phyloP scores from a whole-genome alignment of 2,329 filamentous ascomycete genomes.

The Eutypa lata region DNA sequence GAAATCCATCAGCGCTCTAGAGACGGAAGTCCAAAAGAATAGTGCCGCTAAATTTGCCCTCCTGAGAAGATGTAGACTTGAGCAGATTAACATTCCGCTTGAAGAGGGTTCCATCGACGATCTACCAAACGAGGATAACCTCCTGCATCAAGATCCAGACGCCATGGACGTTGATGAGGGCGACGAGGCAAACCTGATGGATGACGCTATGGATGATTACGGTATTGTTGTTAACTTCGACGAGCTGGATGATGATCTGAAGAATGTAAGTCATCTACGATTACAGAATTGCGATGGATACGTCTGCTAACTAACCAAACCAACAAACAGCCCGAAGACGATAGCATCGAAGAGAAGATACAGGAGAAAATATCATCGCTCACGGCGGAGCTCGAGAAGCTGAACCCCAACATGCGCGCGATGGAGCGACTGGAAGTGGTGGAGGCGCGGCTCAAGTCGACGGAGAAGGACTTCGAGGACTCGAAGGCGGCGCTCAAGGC shows the following conservation, averaged over 20 bases:
- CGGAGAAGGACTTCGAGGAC: conserved; percentile 86
- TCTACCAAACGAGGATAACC: conserved; percentile 80
- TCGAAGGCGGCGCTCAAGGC: conserved; percentile 71
- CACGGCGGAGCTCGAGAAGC: conserved; percentile 79
- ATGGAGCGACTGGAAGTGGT: conserved; percentile 87
- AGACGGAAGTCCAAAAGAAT: conserved; percentile 82
- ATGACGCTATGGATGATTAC: conserved; percentile 75
- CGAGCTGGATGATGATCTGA: conserved; percentile 75
- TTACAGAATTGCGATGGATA: conserved; percentile 19
- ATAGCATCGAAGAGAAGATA: conserved; percentile 70
- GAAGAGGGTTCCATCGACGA: conserved; percentile 73
- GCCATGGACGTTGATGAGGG: conserved; percentile 89
- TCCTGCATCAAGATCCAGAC: conserved; percentile 75
- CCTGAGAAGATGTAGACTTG: conserved; percentile 85
- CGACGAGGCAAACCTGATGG: conserved; percentile 58
- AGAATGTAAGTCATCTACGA: conserved; percentile 55
- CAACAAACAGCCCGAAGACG: conserved; percentile 57
- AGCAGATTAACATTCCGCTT: conserved; percentile 86
- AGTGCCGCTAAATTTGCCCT: conserved; percentile 80
- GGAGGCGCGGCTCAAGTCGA: conserved; percentile 75
- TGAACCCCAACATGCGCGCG: conserved; percentile 95
- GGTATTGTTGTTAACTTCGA: conserved; percentile 89
- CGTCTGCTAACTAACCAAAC: conserved; percentile 18
- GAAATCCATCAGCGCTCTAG: conserved; percentile 74
- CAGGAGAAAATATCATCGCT: conserved; percentile 75